A percentile compares a stretch with the other conserved stretches of the same genome.
Conservation (phyloP, 1,284 basidiomycete genomes). For the Trametes polyzona region DNA sequence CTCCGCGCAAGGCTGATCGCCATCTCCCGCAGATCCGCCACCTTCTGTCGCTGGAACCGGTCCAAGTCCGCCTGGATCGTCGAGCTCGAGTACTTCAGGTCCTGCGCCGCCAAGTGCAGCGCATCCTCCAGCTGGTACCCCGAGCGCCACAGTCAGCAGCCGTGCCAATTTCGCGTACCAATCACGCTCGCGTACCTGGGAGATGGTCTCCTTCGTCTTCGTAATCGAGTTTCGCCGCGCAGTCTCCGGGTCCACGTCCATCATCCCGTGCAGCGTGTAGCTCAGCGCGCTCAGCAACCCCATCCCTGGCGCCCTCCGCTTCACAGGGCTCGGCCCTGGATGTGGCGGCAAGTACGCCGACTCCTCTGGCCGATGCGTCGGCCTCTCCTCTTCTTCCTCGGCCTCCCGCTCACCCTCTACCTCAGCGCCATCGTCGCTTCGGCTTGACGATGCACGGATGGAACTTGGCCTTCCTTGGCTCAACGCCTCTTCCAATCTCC, state of each 20-base stretch:
- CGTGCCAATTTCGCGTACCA: background rate
- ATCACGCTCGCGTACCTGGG: slow-evolving; percentile 63
- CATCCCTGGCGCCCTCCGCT: slow-evolving; percentile 73
- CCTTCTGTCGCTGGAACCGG: slow-evolving; percentile 98
- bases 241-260: slow-evolving; percentile 98
- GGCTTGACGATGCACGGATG: slow-evolving; percentile 26
- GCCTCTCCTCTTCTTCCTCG: slow-evolving; percentile 28
- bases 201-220: slow-evolving; percentile 93
- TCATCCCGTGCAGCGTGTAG: slow-evolving; percentile 96
- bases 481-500: slow-evolving; percentile 88
- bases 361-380: slow-evolving; percentile 33
- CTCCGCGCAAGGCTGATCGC: slow-evolving; percentile 86
- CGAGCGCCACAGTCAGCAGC: background rate
- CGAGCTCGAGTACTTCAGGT: slow-evolving; percentile 93
- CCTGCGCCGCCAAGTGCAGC: slow-evolving; percentile 85
- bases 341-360: slow-evolving; percentile 69
- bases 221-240: slow-evolving; percentile 92
- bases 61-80: slow-evolving; percentile 98
- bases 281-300: slow-evolving; percentile 92
- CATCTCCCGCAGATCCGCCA: slow-evolving; percentile 94
- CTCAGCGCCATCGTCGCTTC: slow-evolving; percentile 13
- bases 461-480: slow-evolving; percentile 50
- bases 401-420: slow-evolving; percentile 37
- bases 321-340: slow-evolving; percentile 70
- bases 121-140: slow-evolving; percentile 83